These are phyloP conservation scores for Penicillium sp. DNA, from an alignment of 2,329 filamentous ascomycete genomes.

Conservation along the genomic window DNA sequence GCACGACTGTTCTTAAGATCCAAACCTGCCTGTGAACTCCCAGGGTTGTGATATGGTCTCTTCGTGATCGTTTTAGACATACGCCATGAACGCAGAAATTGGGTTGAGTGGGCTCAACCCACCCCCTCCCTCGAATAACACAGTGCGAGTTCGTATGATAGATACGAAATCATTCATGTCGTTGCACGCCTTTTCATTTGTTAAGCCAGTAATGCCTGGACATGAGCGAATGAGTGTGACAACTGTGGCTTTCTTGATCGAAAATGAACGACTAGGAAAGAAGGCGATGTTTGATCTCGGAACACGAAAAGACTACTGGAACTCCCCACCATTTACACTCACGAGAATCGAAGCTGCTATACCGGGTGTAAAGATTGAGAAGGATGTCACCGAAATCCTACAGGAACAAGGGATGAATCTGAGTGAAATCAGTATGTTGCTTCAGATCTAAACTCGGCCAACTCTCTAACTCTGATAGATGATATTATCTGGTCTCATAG, in stretches of 20 bases:
- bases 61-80: not conserved
- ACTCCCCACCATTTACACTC: conserved; percentile 18
- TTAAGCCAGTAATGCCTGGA: conserved; percentile 2
- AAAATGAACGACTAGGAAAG: conserved; percentile 24
- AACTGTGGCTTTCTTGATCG: conserved; percentile 27
- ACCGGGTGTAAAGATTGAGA: conserved; percentile 17
- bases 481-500: conserved; percentile 25
- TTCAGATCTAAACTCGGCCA: not conserved
- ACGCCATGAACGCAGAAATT: not conserved
- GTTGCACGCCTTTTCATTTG: not conserved
- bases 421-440: not conserved
- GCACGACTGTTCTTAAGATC: not conserved
- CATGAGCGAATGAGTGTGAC: conserved; percentile 23
- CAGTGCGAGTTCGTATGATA: not conserved
- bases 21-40: not conserved
- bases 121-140: not conserved
- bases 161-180: not conserved
- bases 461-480: not conserved
- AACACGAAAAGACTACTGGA: conserved; percentile 30
- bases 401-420: conserved; percentile 19
- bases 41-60: not conserved
- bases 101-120: not conserved
- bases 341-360: conserved; percentile 7
- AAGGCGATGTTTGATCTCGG: conserved; percentile 31
- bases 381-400: conserved; percentile 27